These are phyloP conservation scores for Colletotrichum sp. DNA, from an alignment of 2,329 filamentous ascomycete genomes.

Conservation along the genomic window DNA sequence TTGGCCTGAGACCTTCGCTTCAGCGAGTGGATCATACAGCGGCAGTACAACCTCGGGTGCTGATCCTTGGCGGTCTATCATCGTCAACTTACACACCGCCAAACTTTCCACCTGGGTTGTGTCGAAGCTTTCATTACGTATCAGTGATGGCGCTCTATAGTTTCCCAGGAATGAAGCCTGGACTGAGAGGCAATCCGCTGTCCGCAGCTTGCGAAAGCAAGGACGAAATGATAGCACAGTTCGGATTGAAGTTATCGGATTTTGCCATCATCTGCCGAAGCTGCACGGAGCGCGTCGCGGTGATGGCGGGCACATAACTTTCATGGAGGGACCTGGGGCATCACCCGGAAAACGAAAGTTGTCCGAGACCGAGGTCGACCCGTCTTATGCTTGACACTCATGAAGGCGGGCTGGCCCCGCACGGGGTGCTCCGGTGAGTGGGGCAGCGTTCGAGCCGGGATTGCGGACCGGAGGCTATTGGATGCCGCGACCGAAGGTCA, in stretches of 20 bases:
- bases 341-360: neutral
- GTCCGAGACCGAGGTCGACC: neutral
- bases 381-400: neutral
- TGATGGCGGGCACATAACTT: neutral
- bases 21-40: neutral
- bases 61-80: neutral
- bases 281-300: neutral
- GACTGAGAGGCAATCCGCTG: neutral
- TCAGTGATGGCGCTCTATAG: neutral
- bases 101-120: neutral
- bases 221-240: rapidly evolving
- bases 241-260: neutral
- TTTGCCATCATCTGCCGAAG: neutral
- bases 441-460: neutral
- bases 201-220: neutral
- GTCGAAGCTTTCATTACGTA: neutral
- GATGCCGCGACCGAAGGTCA: neutral
- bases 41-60: neutral
- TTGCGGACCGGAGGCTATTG: neutral
- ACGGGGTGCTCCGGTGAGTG: neutral
- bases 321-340: neutral
- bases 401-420: neutral
- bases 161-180: neutral
- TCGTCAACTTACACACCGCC: neutral
- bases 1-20: neutral